These are phyloP conservation scores for Staphylotrichum longicolle DNA, from an alignment of 495 filamentous ascomycete genomes.

Conservation along the genomic window DNA sequence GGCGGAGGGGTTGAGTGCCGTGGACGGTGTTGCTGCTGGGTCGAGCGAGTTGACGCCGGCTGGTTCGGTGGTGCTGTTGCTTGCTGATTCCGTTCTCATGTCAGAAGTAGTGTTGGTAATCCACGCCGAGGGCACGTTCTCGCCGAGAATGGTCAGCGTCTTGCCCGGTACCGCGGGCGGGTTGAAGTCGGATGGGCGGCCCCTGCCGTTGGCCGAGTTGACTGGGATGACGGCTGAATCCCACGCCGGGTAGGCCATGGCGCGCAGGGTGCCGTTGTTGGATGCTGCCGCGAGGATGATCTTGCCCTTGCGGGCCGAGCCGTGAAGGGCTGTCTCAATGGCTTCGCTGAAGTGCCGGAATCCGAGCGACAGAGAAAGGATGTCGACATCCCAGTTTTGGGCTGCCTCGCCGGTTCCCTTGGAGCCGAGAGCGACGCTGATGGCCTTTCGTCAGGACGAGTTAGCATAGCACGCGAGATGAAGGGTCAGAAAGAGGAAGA, in stretches of 20 bases:
- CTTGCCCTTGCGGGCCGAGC: not conserved
- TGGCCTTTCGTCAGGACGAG: not conserved
- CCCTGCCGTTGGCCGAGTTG: conserved; percentile 1
- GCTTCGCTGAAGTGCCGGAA: not conserved
- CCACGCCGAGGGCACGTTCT: conserved; percentile 5
- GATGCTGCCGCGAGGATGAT: conserved; percentile 3
- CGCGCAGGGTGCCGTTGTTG: conserved; percentile 4
- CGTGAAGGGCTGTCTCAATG: not conserved
- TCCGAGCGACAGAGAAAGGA: not conserved
- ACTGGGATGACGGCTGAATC: not conserved
- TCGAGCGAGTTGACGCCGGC: not conserved
- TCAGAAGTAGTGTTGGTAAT: not conserved
- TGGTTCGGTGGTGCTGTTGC: not conserved
- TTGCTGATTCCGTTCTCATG: not conserved
- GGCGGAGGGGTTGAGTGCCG: not conserved
- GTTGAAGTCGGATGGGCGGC: conserved; percentile 1
- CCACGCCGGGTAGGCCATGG: conserved; percentile 8
- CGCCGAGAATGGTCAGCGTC: conserved; percentile 1
- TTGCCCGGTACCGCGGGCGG: not conserved
- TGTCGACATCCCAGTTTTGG: conserved; percentile 6
- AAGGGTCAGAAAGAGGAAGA: not conserved
- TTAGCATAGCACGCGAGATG: not conserved
- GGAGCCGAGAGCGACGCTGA: conserved; percentile 1
- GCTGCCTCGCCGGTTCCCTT: not conserved
- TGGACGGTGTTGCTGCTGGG: not conserved